Conservation (phyloP, 768 basidiomycete genomes). For the Mycena vitilis region DNA sequence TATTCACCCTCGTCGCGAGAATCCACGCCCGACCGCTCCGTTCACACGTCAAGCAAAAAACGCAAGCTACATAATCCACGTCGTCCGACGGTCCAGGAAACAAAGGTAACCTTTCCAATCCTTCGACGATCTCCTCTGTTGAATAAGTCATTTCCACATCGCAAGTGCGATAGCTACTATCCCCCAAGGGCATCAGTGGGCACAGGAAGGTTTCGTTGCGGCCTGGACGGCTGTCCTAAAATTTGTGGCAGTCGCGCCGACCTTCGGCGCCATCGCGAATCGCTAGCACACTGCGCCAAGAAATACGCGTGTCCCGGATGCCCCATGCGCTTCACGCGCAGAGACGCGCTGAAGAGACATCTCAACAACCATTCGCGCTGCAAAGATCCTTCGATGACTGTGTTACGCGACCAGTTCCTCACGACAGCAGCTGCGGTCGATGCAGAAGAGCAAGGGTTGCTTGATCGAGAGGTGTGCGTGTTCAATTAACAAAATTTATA, state of each 20-base stretch:
- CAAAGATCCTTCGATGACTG: neutral
- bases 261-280: slow-evolving; percentile 20
- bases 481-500: neutral
- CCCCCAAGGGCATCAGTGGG: too few species aligned
- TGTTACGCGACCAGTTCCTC: neutral
- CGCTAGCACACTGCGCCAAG: slow-evolving; percentile 13
- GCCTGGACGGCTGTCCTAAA: slow-evolving; percentile 4
- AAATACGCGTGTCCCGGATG: slow-evolving; percentile 4
- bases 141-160: too few species aligned
- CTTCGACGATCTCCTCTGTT: neutral
- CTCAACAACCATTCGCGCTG: neutral
- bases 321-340: slow-evolving; percentile 5
- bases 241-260: slow-evolving; percentile 7
- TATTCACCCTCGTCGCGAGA: neutral
- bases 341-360: slow-evolving; percentile 8
- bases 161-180: too few species aligned
- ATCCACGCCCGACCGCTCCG: neutral
- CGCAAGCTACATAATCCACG: neutral
- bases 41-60: neutral
- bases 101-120: neutral
- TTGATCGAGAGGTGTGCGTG: neutral
- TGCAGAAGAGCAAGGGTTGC: neutral
- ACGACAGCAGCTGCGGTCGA: neutral
- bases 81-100: too few species aligned
- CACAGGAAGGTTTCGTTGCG: neutral